These are phyloP conservation scores for Geotrichum europaeum DNA, from an alignment of 1,139 yeast genomes.

Conservation along the genomic window DNA sequence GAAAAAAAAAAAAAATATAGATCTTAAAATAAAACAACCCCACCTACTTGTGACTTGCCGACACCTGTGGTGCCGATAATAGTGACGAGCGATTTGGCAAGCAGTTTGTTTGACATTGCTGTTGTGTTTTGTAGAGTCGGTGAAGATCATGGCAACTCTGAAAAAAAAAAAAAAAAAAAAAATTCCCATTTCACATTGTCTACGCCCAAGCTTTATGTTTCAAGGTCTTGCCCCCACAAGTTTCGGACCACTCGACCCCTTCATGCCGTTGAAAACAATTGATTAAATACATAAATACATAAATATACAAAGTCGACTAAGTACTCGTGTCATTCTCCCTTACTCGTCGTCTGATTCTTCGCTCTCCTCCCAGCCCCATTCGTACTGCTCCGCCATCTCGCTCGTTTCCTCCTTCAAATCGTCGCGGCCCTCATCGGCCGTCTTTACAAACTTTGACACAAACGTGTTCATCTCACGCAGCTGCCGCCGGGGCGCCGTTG, in stretches of 20 bases:
- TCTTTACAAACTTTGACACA: constrained; percentile 41
- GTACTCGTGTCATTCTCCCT: background rate
- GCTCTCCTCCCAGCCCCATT: constrained; percentile 52
- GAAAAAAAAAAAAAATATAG: background rate
- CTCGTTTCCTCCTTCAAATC: constrained; percentile 57
- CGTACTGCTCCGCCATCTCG: constrained; percentile 47
- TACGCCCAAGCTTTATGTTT: background rate
- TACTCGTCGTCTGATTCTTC: constrained; percentile 22
- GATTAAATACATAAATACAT: background rate
- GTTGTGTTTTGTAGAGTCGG: background rate
- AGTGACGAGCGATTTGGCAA: constrained; percentile 44
- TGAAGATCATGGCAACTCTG: background rate
- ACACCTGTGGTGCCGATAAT: constrained; percentile 97
- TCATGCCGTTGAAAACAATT: background rate
- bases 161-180: background rate
- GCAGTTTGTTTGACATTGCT: constrained; percentile 16
- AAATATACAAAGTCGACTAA: background rate
- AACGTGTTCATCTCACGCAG: constrained; percentile 45
- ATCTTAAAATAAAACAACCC: background rate
- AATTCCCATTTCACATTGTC: background rate
- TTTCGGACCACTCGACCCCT: background rate
- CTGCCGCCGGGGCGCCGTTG: constrained; percentile 42
- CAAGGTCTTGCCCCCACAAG: background rate
- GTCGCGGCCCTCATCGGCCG: constrained; percentile 54
- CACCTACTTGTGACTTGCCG: constrained; percentile 76